These are phyloP conservation scores for Leptomonas seymouri DNA, from an alignment of 208 protist genomes.

Conservation along the genomic window DNA sequence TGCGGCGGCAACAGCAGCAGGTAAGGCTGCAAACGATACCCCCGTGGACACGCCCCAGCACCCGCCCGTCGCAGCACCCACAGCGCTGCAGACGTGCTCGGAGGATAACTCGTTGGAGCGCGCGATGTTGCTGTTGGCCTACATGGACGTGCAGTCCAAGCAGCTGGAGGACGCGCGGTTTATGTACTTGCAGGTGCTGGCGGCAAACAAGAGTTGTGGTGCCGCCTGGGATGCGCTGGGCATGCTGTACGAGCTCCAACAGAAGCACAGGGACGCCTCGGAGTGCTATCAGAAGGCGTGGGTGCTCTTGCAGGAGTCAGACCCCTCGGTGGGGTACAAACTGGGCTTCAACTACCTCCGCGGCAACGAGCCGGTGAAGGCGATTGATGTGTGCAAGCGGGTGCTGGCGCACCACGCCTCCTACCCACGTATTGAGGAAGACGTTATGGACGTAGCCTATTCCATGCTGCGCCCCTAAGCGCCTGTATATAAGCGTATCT, in stretches of 20 bases:
- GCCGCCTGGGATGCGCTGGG: conserved; percentile 89
- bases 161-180: conserved; percentile 82
- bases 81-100: conserved; percentile 25
- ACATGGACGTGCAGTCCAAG: conserved; percentile 83
- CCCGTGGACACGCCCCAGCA: neutral
- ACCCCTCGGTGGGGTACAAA: conserved; percentile 94
- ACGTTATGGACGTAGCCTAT: conserved; percentile 93
- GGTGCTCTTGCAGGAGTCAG: conserved; percentile 82
- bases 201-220: conserved; percentile 79
- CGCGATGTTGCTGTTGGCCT: conserved; percentile 85
- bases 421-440: conserved; percentile 94
- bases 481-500: neutral
- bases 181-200: conserved; percentile 62
- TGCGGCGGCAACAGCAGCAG: neutral
- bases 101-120: conserved; percentile 66
- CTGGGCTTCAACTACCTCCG: conserved; percentile 97
- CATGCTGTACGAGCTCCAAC: conserved; percentile 88
- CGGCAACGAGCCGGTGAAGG: conserved; percentile 87
- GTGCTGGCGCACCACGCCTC: conserved; percentile 86
- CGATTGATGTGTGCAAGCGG: conserved; percentile 94
- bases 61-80: conserved; percentile 4
- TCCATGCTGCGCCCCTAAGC: conserved; percentile 74
- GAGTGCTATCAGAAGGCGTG: conserved; percentile 95
- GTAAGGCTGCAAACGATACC: too few species aligned
- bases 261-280: conserved; percentile 89